Conservation (phyloP, 2,329 filamentous ascomycete species). For the Sclerotinia trifoliorum region DNA sequence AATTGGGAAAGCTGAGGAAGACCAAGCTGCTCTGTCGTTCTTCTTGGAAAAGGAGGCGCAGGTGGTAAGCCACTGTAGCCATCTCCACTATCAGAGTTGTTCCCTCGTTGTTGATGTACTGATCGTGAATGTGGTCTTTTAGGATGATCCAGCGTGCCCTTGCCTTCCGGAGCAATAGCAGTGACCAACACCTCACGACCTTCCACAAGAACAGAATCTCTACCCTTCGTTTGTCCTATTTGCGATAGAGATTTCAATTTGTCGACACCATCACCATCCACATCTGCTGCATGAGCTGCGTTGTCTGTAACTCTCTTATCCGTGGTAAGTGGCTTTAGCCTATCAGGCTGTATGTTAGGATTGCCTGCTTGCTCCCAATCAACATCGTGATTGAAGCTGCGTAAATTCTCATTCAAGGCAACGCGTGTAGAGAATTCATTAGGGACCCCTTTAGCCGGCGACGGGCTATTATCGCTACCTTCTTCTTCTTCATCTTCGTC, state of each 20-base stretch:
- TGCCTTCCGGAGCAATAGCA: constrained; percentile 62
- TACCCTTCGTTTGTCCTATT: constrained; percentile 59
- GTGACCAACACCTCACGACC: constrained; percentile 71
- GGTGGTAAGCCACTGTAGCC: constrained; percentile 57
- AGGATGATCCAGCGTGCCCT: constrained; percentile 55
- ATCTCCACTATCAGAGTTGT: constrained; percentile 32
- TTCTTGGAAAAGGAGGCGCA: constrained; percentile 54
- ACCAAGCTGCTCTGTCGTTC: constrained; percentile 65
- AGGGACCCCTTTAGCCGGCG: constrained; percentile 32
- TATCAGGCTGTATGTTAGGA: constrained; percentile 47
- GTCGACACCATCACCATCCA: constrained; percentile 75
- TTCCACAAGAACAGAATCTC: constrained; percentile 68
- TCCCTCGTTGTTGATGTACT: constrained; percentile 24
- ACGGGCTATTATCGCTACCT: constrained; percentile 21
- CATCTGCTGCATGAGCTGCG: constrained; percentile 66
- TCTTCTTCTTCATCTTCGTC: constrained; percentile 42
- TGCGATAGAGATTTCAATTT: constrained; percentile 67
- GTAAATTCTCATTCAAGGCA: constrained; percentile 50
- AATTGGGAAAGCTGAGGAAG: constrained; percentile 68
- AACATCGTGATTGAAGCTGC: constrained; percentile 77
- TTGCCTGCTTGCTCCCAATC: constrained; percentile 41
- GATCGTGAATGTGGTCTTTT: constrained; percentile 44
- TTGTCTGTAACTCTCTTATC: constrained; percentile 62
- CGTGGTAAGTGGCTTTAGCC: constrained; percentile 37
- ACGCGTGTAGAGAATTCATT: constrained; percentile 57